These are phyloP conservation scores for Dioszegia aurantiaca DNA, from an alignment of 768 basidiomycete genomes.

Conservation along the genomic window DNA sequence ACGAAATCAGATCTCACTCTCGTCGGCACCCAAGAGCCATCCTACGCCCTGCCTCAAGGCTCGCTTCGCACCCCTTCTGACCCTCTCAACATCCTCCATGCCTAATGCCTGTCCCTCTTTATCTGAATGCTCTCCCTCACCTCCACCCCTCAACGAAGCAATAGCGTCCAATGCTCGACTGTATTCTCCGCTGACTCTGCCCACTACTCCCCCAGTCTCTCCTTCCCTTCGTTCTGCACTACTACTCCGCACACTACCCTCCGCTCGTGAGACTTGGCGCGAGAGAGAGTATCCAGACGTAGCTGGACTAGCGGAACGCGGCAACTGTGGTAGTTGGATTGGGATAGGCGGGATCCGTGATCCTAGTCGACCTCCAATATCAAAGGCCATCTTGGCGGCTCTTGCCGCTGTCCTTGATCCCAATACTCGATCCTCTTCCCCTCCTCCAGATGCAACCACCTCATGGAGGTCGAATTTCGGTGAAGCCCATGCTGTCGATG, in stretches of 20 bases:
- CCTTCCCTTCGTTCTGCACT: constrained; percentile 4
- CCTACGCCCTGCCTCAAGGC: constrained; percentile 87
- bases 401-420: constrained; percentile 45
- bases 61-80: constrained; percentile 67
- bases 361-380: constrained; percentile 21
- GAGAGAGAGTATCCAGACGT: constrained; percentile 4
- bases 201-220: not conserved
- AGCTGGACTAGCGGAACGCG: not conserved
- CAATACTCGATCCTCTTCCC: constrained; percentile 32
- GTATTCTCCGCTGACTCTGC: constrained; percentile 10
- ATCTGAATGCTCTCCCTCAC: constrained; percentile 7
- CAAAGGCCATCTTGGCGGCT: constrained; percentile 41
- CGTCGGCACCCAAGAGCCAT: constrained; percentile 88
- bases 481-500: constrained; percentile 7
- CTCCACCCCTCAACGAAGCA: not conserved
- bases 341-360: constrained; percentile 8
- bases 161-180: constrained; percentile 8
- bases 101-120: not conserved
- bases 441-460: constrained; percentile 49
- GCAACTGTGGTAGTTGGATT: constrained; percentile 7
- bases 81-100: constrained; percentile 26
- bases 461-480: constrained; percentile 7
- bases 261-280: not conserved
- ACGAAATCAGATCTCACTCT: constrained; percentile 37
- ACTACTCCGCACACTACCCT: not conserved